Evolutionary conservation across 2,329 filamentous ascomycete species (phyloP).

Genomic region (Neobulgaria alba): DNA sequence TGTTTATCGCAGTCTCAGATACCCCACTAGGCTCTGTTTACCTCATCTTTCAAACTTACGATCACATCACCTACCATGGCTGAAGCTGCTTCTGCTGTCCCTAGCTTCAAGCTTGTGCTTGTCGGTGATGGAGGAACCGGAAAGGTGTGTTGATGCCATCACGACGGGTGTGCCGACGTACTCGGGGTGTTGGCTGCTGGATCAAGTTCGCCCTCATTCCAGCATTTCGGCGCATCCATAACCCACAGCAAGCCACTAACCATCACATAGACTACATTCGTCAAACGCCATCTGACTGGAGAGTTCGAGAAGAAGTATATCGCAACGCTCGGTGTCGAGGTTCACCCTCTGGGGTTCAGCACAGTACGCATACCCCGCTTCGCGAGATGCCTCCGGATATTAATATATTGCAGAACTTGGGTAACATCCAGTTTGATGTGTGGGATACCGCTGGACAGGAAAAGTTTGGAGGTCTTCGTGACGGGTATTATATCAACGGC

Average conservation of each 20-base stretch:
- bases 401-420: conserved; percentile 77
- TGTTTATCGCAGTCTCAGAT: conserved; percentile 20
- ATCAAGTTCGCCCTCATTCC: conserved; percentile 17
- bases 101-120: conserved; percentile 99
- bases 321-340: conserved; percentile 97
- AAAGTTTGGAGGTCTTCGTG: conserved; percentile 98
- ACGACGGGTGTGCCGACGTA: conserved; percentile 5
- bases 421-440: conserved; percentile 95
- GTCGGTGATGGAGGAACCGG: conserved; percentile 98
- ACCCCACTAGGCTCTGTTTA: conserved; percentile 11
- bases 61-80: conserved; percentile 49
- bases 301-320: conserved; percentile 99
- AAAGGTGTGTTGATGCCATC: conserved; percentile 60
- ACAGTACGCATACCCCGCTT: conserved; percentile 60
- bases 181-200: conserved; percentile 7
- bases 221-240: conserved; percentile 12
- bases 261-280: conserved; percentile 80
- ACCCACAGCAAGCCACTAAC: conserved; percentile 17
- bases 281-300: conserved; percentile 99
- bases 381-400: conserved; percentile 18
- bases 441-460: conserved; percentile 99
- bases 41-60: conserved; percentile 12
- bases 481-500: conserved; percentile 99
- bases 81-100: conserved; percentile 42
- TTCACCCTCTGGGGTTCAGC: conserved; percentile 95